Conservation (phyloP, 106 monocot species). For the Acorus calamus region DNA sequence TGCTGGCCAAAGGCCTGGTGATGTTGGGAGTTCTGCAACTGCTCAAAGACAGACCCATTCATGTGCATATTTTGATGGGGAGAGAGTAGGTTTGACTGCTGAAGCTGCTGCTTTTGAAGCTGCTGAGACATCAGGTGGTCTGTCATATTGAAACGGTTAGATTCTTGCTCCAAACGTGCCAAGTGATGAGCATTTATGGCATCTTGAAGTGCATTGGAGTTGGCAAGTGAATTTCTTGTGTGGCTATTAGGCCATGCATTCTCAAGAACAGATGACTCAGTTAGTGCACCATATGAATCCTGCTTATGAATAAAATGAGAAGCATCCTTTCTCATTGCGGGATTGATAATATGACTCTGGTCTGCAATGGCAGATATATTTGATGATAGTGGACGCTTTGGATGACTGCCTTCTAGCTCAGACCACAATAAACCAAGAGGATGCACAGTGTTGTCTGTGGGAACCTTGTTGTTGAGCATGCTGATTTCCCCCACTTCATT, state of each 20-base stretch:
- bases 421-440: slow-evolving; percentile 76
- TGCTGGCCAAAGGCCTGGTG: slow-evolving; percentile 13
- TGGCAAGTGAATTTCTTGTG: slow-evolving; percentile 10
- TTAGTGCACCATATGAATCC: slow-evolving; percentile 16
- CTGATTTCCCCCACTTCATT: slow-evolving; percentile 25
- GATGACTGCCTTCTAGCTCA: slow-evolving; percentile 60
- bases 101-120: slow-evolving; percentile 51
- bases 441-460: slow-evolving; percentile 39
- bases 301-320: slow-evolving; percentile 5
- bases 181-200: slow-evolving; percentile 21
- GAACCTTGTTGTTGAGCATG: slow-evolving; percentile 14
- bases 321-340: slow-evolving; percentile 3
- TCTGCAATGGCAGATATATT: slow-evolving; percentile 20
- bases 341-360: slow-evolving; percentile 12
- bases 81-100: slow-evolving; percentile 26
- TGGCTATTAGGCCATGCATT: slow-evolving; percentile 37
- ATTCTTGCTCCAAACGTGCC: slow-evolving; percentile 40
- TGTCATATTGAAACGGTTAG: slow-evolving; percentile 32
- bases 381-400: slow-evolving; percentile 70
- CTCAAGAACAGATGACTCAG: slow-evolving; percentile 6
- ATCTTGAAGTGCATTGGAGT: slow-evolving; percentile 28
- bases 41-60: slow-evolving; percentile 29
- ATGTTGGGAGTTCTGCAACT: slow-evolving; percentile 11
- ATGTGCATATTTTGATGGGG: slow-evolving; percentile 35
- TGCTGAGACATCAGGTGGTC: slow-evolving; percentile 57